Conservation (phyloP, 352 stramenopile genomes). For the Halophytophthora batemanensis region DNA sequence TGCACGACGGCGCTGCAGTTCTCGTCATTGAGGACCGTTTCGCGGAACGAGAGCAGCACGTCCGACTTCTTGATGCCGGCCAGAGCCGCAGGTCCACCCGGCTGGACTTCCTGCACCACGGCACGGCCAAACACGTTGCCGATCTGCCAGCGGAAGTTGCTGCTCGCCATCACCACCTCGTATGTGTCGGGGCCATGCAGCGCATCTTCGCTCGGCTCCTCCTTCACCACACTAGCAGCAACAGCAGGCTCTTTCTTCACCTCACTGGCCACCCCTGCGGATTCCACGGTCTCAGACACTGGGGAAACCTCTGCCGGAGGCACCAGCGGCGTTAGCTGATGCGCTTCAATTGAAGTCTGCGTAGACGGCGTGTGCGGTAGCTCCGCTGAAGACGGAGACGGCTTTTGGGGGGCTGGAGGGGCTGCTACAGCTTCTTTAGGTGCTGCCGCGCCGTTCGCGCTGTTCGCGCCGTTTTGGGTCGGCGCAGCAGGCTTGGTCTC, state of each 20-base stretch:
- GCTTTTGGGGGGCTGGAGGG: slow-evolving; percentile 10
- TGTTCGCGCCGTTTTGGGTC: slow-evolving; percentile 4
- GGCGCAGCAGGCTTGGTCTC: slow-evolving; percentile 18
- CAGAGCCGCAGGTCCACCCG: slow-evolving; percentile 52
- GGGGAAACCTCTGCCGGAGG: slow-evolving; percentile 17
- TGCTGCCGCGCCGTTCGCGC: slow-evolving; percentile 9
- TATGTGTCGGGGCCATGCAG: slow-evolving; percentile 68
- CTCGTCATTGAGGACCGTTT: slow-evolving; percentile 69
- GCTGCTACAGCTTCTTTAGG: slow-evolving; percentile 10
- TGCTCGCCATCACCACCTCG: slow-evolving; percentile 76
- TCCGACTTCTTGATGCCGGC: slow-evolving; percentile 84
- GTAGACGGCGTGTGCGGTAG: slow-evolving; percentile 35
- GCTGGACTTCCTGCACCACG: slow-evolving; percentile 77
- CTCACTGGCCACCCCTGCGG: no score
- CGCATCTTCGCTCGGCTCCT: slow-evolving; percentile 28
- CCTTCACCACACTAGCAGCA: slow-evolving; percentile 5
- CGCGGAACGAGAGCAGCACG: slow-evolving; percentile 72
- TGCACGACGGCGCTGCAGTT: slow-evolving; percentile 79
- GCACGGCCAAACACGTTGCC: slow-evolving; percentile 80
- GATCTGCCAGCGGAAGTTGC: slow-evolving; percentile 80
- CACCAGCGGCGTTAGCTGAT: slow-evolving; percentile 53
- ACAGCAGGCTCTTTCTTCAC: slow-evolving; percentile 6
- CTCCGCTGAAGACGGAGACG: slow-evolving; percentile 29
- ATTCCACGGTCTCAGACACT: neutral
- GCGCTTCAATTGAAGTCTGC: slow-evolving; percentile 47